Percentiles rank a stretch among this genome's conserved stretches.
These are phyloP conservation scores for Malassezia slooffiae DNA, from an alignment of 1,284 basidiomycete genomes.

Conservation along the genomic window DNA sequence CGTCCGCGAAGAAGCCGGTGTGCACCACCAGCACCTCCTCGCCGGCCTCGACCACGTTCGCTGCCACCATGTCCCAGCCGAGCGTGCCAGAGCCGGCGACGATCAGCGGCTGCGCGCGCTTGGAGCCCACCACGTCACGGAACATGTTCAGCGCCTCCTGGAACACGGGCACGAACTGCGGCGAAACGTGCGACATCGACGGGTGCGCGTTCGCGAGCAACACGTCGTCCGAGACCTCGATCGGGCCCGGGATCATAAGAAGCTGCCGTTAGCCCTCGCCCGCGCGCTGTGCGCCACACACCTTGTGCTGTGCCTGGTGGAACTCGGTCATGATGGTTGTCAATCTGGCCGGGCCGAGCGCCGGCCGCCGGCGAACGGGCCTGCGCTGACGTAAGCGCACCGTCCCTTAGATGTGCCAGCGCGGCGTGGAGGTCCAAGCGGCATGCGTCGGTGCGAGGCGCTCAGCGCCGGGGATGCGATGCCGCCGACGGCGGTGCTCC, in stretches of 20 bases:
- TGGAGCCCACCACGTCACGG: slow-evolving; percentile 55
- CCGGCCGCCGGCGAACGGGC: not conserved
- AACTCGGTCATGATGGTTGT: slow-evolving; percentile 8
- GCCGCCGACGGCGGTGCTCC: slow-evolving; percentile 10
- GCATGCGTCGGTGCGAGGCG: not conserved
- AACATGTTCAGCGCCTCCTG: slow-evolving; percentile 82
- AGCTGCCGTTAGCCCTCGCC: slow-evolving; percentile 17
- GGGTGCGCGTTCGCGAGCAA: slow-evolving; percentile 42
- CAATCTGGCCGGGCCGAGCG: not conserved
- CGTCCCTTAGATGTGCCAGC: not conserved
- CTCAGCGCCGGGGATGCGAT: not conserved
- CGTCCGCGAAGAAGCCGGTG: slow-evolving; percentile 45
- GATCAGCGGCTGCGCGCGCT: slow-evolving; percentile 56
- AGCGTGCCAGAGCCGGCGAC: slow-evolving; percentile 88
- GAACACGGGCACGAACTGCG: slow-evolving; percentile 79
- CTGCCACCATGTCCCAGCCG: slow-evolving; percentile 58
- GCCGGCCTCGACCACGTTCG: slow-evolving; percentile 68
- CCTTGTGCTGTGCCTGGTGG: slow-evolving; percentile 11
- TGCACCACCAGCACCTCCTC: slow-evolving; percentile 71
- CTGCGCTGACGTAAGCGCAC: slow-evolving; percentile 1
- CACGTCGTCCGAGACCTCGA: slow-evolving; percentile 69
- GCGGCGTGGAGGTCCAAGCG: too few species aligned
- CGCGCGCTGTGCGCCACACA: too few species aligned
- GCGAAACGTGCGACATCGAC: slow-evolving; percentile 62
- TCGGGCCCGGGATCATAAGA: slow-evolving; percentile 62